Conservation (phyloP, 176 grass and related monocot genomes). For the Oryza glaberrima region DNA sequence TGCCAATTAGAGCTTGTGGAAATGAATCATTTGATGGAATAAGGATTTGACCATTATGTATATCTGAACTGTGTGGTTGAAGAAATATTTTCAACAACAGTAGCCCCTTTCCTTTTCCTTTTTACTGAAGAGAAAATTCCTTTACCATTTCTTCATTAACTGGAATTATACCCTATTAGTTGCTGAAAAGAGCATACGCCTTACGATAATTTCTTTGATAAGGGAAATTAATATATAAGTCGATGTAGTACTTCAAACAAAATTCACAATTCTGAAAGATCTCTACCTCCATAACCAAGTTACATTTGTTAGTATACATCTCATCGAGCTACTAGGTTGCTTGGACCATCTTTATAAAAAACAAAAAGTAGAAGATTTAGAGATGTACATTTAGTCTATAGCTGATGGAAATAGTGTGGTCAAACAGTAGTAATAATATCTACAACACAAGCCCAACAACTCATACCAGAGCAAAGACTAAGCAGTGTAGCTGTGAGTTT, state of each 20-base stretch:
- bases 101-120: neutral
- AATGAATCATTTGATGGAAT: slow-evolving; percentile 30
- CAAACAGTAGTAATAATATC: neutral
- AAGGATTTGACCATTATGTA: neutral
- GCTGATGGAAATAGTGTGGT: neutral
- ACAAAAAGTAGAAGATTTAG: slow-evolving; percentile 26
- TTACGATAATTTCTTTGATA: neutral
- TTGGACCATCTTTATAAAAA: slow-evolving; percentile 29
- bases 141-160: neutral
- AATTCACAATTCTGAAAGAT: neutral
- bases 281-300: neutral
- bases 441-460: slow-evolving; percentile 37
- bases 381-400: slow-evolving; percentile 15
- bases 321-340: slow-evolving; percentile 1
- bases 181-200: too few relatives aligned
- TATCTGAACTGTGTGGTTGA: neutral
- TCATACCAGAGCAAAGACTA: slow-evolving; percentile 31
- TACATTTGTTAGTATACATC: neutral
- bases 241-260: neutral
- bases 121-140: neutral
- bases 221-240: neutral
- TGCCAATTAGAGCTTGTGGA: neutral
- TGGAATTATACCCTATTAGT: too few relatives aligned
- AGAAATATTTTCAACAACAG: neutral
- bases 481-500: neutral